Evolutionary conservation across 2,329 filamentous ascomycete genomes (phyloP), one percentile per base, ranked within the genome.

Genomic region (Colletotrichum sp.): DNA sequence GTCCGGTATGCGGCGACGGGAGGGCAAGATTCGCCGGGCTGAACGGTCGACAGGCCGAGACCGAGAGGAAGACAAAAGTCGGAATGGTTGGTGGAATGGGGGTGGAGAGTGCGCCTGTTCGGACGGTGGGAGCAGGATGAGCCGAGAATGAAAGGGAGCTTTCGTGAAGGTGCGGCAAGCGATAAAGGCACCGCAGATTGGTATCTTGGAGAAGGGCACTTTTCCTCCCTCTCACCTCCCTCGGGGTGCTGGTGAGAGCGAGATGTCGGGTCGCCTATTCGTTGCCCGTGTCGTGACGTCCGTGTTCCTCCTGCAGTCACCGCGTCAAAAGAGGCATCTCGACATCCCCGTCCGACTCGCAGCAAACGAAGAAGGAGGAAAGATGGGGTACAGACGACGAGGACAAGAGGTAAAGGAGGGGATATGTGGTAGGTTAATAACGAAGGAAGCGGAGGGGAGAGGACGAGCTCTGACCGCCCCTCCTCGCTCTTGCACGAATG

Each of bases 401-500:
- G 69, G 39, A 24, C 8, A 30, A 5, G 39, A 28, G 13, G 24
- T 24, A 24, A 36, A n/a, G 57, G 21, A 71, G 68, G 68, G 68
- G 68, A 70, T 70, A 70, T 49, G 68, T 63, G 36, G 30, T 28
- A 49, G 55, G 68, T 70, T 70, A 70, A 21, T 32, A 49, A 68
- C 36, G 65, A 57, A 68, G 24, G 52, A 72, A 67, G 26, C 55
- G 69, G 30, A 62, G 62, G 21, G 24, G 24, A 44, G 32, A 44
- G 44, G n/a, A 49, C 44, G 44, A 69, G 63, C 69, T 65, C 73
- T 73, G 73, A 73, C 73, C 73, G 73, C 73, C 73, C 69, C 73
- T 49, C 44, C 9, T 49, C 44, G 44, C 59, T 72, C 69, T 63
- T 63, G 62, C 63, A 72, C 63, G 44, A 52, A 66, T 24, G n/a